Percentiles rank a stretch among this genome's conserved stretches.
Evolutionary conservation across 345 rosid species (phyloP).

Genomic region (Eucalyptus erythrocorys): DNA sequence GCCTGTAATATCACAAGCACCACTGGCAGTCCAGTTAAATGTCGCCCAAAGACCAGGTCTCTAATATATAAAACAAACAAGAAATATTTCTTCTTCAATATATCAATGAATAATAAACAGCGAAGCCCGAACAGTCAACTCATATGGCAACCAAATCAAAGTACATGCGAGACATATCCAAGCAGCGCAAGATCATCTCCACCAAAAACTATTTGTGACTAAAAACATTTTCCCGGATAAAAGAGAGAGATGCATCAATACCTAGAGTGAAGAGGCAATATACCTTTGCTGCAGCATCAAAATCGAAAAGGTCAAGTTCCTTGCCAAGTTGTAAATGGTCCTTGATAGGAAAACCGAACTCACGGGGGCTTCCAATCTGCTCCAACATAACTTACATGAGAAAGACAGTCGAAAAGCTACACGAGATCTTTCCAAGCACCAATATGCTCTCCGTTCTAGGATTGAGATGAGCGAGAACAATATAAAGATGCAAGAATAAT

Average conservation of each 20-base stretch:
- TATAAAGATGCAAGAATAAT: background rate
- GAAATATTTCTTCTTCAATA: background rate
- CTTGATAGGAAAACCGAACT: conserved; percentile 66
- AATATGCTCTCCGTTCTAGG: background rate
- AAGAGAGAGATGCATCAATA: background rate
- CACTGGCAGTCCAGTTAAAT: background rate
- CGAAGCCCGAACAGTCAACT: background rate
- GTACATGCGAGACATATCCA: background rate
- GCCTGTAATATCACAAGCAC: background rate
- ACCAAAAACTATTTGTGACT: background rate
- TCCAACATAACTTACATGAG: background rate
- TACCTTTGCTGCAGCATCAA: conserved; percentile 76
- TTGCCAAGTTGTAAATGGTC: conserved; percentile 90
- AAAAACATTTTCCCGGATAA: background rate
- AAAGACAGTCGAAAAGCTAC: background rate
- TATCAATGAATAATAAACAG: background rate
- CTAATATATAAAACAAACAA: background rate
- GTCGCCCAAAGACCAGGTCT: background rate
- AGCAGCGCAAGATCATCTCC: background rate
- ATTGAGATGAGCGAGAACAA: background rate
- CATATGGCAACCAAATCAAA: background rate
- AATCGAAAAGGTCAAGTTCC: conserved; percentile 84
- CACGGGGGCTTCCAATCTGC: conserved; percentile 56
- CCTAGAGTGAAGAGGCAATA: background rate
- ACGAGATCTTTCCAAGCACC: background rate